Conservation (phyloP, 306 rosid species). For the Begonia masoniana region DNA sequence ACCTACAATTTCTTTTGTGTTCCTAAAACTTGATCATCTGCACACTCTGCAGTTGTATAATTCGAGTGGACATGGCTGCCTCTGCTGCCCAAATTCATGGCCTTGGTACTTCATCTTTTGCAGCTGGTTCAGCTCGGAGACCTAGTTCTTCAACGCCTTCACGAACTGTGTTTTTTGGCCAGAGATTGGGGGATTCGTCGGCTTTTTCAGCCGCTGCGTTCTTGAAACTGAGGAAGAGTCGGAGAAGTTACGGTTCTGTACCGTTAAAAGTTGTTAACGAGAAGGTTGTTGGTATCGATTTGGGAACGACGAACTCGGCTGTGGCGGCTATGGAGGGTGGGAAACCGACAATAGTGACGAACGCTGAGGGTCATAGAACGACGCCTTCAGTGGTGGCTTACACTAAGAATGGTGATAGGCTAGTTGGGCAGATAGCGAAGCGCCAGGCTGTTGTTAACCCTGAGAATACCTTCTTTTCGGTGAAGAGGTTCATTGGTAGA, state of each 20-base stretch:
- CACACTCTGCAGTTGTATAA: background rate
- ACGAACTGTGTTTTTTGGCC: constrained; percentile 42
- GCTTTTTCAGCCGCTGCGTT: constrained; percentile 22
- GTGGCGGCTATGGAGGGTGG: constrained; percentile 65
- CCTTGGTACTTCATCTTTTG: constrained; percentile 39
- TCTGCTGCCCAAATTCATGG: constrained; percentile 63
- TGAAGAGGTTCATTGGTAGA: constrained; percentile 52
- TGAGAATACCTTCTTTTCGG: constrained; percentile 47
- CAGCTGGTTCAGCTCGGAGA: constrained; percentile 14
- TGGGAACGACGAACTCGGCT: constrained; percentile 59
- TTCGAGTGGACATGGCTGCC: constrained; percentile 28
- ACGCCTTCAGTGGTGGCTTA: constrained; percentile 53
- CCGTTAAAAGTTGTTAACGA: constrained; percentile 54
- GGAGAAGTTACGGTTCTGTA: constrained; percentile 12
- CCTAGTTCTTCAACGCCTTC: constrained; percentile 16
- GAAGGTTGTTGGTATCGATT: constrained; percentile 67
- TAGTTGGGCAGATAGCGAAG: constrained; percentile 54
- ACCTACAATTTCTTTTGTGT: background rate
- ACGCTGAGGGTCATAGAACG: constrained; percentile 53
- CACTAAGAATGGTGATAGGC: constrained; percentile 48
- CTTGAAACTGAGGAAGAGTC: constrained; percentile 19
- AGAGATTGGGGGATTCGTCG: constrained; percentile 17
- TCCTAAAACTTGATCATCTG: background rate
- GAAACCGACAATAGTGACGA: constrained; percentile 42
- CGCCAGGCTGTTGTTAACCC: constrained; percentile 58